Conservation (phyloP, 2,329 filamentous ascomycete genomes). For the Trichoderma asperellum region DNA sequence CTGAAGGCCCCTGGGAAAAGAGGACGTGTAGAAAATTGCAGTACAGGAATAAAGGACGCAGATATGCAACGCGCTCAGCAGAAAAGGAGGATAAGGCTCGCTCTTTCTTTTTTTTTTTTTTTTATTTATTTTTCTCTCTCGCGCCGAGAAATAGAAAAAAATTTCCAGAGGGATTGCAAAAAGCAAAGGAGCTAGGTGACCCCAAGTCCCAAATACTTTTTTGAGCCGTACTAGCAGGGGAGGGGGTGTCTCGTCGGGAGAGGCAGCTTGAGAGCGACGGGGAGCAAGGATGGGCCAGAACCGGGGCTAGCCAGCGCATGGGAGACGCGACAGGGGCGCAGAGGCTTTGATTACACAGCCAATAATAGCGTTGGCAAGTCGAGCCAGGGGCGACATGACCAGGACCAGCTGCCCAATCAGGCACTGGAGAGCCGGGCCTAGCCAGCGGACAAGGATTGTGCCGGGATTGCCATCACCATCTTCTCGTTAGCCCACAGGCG, state of each 20-base stretch:
- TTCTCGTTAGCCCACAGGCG: slow-evolving; percentile 42
- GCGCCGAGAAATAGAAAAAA: not conserved
- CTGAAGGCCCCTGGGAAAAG: not conserved
- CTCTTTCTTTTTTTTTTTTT: not conserved
- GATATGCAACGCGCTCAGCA: slow-evolving; percentile 9
- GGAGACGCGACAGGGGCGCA: slow-evolving; percentile 54
- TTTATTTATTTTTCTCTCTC: not conserved
- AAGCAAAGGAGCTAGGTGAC: slow-evolving; percentile 27
- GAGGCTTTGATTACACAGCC: slow-evolving; percentile 57
- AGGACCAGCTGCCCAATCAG: slow-evolving; percentile 55
- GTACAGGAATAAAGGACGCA: not conserved
- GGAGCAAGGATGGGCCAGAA: slow-evolving; percentile 29
- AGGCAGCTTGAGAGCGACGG: slow-evolving; percentile 29
- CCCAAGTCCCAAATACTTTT: slow-evolving; percentile 30
- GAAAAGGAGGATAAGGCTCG: not conserved
- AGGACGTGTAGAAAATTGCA: slow-evolving; percentile 1
- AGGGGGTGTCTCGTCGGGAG: slow-evolving; percentile 24
- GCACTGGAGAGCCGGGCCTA: slow-evolving; percentile 54
- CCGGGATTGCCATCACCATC: slow-evolving; percentile 42
- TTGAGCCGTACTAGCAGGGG: slow-evolving; percentile 24
- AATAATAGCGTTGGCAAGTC: slow-evolving; percentile 48
- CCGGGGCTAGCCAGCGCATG: slow-evolving; percentile 52
- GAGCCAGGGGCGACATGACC: slow-evolving; percentile 43
- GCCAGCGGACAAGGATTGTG: slow-evolving; percentile 46
- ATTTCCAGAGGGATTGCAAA: slow-evolving; percentile 9